Base-by-base conservation (phyloP, 768 basidiomycete species). In the Suillus spraguei region DNA sequence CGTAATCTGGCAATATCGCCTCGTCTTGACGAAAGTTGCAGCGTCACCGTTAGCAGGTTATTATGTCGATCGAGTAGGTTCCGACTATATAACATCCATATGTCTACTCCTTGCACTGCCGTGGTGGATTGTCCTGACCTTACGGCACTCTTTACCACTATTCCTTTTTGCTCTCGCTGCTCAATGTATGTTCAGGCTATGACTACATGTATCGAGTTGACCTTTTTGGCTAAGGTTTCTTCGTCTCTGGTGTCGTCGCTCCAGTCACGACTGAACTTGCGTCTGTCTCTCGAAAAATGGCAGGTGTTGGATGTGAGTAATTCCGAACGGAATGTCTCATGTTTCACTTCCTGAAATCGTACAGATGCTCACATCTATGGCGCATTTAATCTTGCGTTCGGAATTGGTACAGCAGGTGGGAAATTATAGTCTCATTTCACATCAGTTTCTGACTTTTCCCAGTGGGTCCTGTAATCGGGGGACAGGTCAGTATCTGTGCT, bases 301-400 rank as follows among this genome's bases (percentile, higher is more conserved):
- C 83, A 41, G 89, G 89, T 4, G 80, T 92, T 42, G 91, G 90
- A 36, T 93, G 90, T 86, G 69, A 71, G 87, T 72, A 16, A 42
- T 59, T 63, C 33, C 44, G 7, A 39, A n/a, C 41, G 39, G 28
- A 56, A 28, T 17, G 35, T 28, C 28, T 4, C 28, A 28, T 28
- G 28, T 28, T 54, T 24, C 9, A 35, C 65, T 36, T 46, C 22
- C 46, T 64, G 49, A 66, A 24, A 47, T 16, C 35, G 11, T 33
- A 35, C 67, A 92, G 91, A 88, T 73, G 90, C 83, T 1, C 90
- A 92, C 68, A 81, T 89, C 4, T 92, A 90, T 68, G 90, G 86
- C 4, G 87, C 85, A 0, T 91, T 90, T 70, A 93, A 91, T 74
- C 69, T 92, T 13, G 85, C 85, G 3, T 91, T 86, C 64, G 90